Base-by-base conservation (phyloP, 2,329 filamentous ascomycete genomes). In the Fusarium haematococcum region DNA sequence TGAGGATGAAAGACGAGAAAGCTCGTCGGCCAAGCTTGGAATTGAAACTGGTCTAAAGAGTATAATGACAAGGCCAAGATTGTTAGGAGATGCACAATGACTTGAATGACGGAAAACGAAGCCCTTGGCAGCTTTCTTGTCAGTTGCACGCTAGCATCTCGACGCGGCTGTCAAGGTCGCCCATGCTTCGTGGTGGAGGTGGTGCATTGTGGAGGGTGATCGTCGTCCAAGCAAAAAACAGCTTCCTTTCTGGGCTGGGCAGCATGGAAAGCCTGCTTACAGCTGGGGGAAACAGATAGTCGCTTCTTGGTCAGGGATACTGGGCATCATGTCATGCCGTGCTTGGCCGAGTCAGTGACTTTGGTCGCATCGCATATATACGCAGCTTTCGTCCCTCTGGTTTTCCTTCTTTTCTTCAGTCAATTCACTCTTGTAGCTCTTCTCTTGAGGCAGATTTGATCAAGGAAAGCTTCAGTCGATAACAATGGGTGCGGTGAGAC, bases 401-500 rank as follows among this genome's bases (percentile, higher is more conserved):
- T 25, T 39, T 58, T 37, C 13, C 14, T 7, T 32, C 14, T 37
- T 56, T 20, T 35, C 18, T 9, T 13, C 20, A 37, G 27, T 50
- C 52, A 41, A 64, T 69, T 69, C 65, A 35, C 41, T 18, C 7
- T 18, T 23, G 16, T 25, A 60, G 54, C 65, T 62, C n/a, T n/a
- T n/a, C 25, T 41, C 50, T 48, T 20, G 37, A 43, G 14, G 35
- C 37, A 54, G 41, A 48, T 18, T 25, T 27, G 7, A 10, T 35
- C 10, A 64, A 41, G 33, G 37, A 32, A 41, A 63, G 56, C 63
- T 54, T 58, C 57, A 65, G 43, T 54, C 35, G 23, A 52, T 20
- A 48, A 60, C 64, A 69, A 82, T 82, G 81, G 69, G 76, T 32
- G 73, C 73, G 48, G 54, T 80, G 20, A 72, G 73, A 69, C 71